phyloP scores from a whole-genome alignment of 73 alveolate species.

The Blepharisma stoltei region DNA sequence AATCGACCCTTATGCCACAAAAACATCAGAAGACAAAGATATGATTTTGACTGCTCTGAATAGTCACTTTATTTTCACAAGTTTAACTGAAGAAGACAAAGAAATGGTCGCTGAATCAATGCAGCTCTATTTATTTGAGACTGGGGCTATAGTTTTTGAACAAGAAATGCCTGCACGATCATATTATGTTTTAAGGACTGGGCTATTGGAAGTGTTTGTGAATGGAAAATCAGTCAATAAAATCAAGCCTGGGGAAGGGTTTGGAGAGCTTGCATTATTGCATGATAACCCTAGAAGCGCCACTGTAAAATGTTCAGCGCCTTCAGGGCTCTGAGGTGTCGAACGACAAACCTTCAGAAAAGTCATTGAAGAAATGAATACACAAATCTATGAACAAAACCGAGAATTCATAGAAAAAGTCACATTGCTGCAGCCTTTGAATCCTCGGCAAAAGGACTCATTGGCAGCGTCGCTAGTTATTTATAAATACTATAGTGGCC shows the following conservation, averaged over 20 bases:
- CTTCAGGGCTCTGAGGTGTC: slow-evolving; percentile 77
- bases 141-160: slow-evolving; percentile 13
- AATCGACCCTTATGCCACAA: background rate
- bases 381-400: slow-evolving; percentile 38
- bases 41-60: slow-evolving; percentile 25
- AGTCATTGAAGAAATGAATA: slow-evolving; percentile 44
- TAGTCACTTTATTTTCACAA: slow-evolving; percentile 28
- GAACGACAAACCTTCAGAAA: slow-evolving; percentile 88
- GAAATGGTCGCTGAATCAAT: slow-evolving; percentile 29
- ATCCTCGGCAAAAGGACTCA: background rate
- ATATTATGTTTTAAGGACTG: slow-evolving; percentile 1
- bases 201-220: slow-evolving; percentile 27
- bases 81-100: slow-evolving; percentile 30
- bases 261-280: slow-evolving; percentile 93
- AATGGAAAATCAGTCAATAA: slow-evolving; percentile 11
- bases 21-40: slow-evolving; percentile 21
- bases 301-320: slow-evolving; percentile 66
- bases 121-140: background rate
- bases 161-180: slow-evolving; percentile 23
- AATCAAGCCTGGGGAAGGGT: slow-evolving; percentile 74
- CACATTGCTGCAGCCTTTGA: slow-evolving; percentile 28
- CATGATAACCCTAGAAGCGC: slow-evolving; percentile 91
- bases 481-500: slow-evolving; percentile 38
- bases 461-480: slow-evolving; percentile 8
- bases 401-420: slow-evolving; percentile 44